phyloP scores from a whole-genome alignment of 2,329 filamentous ascomycete species.

The Aulographum hederae region DNA sequence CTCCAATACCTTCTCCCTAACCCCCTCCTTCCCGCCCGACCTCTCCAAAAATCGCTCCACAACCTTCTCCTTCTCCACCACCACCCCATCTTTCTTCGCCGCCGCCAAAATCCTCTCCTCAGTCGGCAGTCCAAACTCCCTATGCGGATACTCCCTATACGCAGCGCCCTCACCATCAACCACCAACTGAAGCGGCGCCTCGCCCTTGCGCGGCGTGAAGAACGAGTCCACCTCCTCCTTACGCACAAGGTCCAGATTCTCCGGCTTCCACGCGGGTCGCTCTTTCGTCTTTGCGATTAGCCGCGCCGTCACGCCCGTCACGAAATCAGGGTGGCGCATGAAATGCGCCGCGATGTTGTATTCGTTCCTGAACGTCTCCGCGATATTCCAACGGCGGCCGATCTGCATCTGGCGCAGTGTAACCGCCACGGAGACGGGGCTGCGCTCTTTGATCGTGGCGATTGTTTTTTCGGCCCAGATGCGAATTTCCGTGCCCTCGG shows the following conservation, averaged over 20 bases:
- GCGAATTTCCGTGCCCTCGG: slow-evolving; percentile 27
- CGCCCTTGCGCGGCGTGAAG: slow-evolving; percentile 44
- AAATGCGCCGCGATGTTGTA: slow-evolving; percentile 70
- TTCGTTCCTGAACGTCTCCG: slow-evolving; percentile 71
- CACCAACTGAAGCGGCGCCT: slow-evolving; percentile 40
- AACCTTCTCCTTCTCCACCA: slow-evolving; percentile 12
- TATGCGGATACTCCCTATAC: slow-evolving; percentile 59
- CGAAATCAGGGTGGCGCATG: slow-evolving; percentile 84
- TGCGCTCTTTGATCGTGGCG: slow-evolving; percentile 55
- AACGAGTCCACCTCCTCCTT: slow-evolving; percentile 45
- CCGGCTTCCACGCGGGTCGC: slow-evolving; percentile 59
- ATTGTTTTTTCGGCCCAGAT: slow-evolving; percentile 68
- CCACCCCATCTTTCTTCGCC: slow-evolving; percentile 17
- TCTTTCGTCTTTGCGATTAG: slow-evolving; percentile 52
- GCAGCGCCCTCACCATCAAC: slow-evolving; percentile 28
- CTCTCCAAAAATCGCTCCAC: slow-evolving; percentile 20
- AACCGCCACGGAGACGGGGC: slow-evolving; percentile 75
- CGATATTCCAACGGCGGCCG: slow-evolving; percentile 58
- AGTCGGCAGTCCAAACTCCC: slow-evolving; percentile 50
- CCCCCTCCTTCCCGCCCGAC: slow-evolving; percentile 26
- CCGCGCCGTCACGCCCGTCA: slow-evolving; percentile 70
- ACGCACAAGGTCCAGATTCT: slow-evolving; percentile 48
- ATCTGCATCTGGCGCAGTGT: slow-evolving; percentile 66
- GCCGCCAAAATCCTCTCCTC: slow-evolving; percentile 44
- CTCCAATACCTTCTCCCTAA: slow-evolving; percentile 41